A percentile compares a stretch with the other conserved stretches of the same genome.
Evolutionary conservation across 1,284 basidiomycete genomes (phyloP).

Genomic region (Marasmius fiardii): DNA sequence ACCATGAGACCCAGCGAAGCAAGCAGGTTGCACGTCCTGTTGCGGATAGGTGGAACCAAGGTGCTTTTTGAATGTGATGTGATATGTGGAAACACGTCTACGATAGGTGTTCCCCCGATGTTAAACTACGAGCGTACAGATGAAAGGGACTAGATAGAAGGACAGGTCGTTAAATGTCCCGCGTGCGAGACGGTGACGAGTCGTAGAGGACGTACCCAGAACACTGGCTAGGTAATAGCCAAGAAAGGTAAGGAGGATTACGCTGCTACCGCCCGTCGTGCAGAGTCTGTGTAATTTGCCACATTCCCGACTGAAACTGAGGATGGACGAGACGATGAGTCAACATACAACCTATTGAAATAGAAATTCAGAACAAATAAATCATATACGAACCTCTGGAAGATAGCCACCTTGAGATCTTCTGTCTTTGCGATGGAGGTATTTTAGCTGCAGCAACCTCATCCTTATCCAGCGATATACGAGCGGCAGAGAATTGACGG

Average conservation of each 20-base stretch:
- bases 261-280: background rate
- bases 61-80: too few relatives aligned
- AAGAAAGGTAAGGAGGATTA: background rate
- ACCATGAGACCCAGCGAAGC: too few relatives aligned
- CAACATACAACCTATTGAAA: background rate
- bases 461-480: conserved; percentile 29
- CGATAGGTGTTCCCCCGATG: too few relatives aligned
- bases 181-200: too few relatives aligned
- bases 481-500: conserved; percentile 38
- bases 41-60: too few relatives aligned
- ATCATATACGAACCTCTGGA: background rate
- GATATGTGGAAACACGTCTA: too few relatives aligned
- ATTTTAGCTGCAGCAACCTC: conserved; percentile 32
- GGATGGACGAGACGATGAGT: too few relatives aligned
- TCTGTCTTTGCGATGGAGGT: conserved; percentile 25
- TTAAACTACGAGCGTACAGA: too few relatives aligned
- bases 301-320: background rate
- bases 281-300: background rate
- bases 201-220: background rate
- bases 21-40: too few relatives aligned
- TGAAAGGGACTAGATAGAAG: too few relatives aligned
- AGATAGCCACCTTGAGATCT: conserved; percentile 2
- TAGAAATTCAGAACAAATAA: background rate
- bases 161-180: too few relatives aligned
- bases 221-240: background rate